A percentile compares a stretch with the other conserved stretches of the same genome.
phyloP scores from a whole-genome alignment of 2,329 filamentous ascomycete genomes.

The Exophiala sp. region DNA sequence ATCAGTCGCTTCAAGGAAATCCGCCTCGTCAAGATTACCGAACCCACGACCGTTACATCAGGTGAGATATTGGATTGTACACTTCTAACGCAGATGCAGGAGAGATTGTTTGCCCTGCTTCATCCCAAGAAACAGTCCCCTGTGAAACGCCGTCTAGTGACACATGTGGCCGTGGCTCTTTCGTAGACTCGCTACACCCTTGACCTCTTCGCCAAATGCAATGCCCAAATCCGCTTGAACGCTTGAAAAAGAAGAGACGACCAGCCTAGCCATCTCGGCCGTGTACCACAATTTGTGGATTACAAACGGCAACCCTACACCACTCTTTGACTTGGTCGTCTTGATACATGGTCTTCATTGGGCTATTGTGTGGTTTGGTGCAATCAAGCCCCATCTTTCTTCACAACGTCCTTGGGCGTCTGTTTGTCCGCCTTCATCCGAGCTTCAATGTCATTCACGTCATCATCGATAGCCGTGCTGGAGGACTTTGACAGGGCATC shows the following conservation, averaged over 20 bases:
- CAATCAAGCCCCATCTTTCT: neutral
- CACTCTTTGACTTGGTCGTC: neutral
- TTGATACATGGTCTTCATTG: neutral
- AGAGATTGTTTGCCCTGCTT: no score
- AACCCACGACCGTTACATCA: neutral
- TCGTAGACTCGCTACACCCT: neutral
- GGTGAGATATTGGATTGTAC: neutral
- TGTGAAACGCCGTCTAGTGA: no score
- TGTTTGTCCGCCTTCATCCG: constrained; percentile 19
- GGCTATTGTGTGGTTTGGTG: constrained; percentile 5
- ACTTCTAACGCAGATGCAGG: no score
- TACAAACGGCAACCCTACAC: neutral
- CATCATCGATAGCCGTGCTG: constrained; percentile 14
- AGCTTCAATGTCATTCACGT: constrained; percentile 18
- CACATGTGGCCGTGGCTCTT: neutral
- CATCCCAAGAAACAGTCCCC: no score
- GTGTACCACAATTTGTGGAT: neutral
- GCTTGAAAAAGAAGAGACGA: constrained; percentile 5
- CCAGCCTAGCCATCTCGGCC: neutral
- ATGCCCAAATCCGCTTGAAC: constrained; percentile 15
- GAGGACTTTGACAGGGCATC: neutral
- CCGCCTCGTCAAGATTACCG: neutral
- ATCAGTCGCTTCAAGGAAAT: neutral
- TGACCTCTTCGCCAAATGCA: neutral
- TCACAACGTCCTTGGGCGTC: constrained; percentile 11